These are phyloP conservation scores for Eutrema heterophyllum DNA, from an alignment of 345 rosid genomes.

Conservation along the genomic window DNA sequence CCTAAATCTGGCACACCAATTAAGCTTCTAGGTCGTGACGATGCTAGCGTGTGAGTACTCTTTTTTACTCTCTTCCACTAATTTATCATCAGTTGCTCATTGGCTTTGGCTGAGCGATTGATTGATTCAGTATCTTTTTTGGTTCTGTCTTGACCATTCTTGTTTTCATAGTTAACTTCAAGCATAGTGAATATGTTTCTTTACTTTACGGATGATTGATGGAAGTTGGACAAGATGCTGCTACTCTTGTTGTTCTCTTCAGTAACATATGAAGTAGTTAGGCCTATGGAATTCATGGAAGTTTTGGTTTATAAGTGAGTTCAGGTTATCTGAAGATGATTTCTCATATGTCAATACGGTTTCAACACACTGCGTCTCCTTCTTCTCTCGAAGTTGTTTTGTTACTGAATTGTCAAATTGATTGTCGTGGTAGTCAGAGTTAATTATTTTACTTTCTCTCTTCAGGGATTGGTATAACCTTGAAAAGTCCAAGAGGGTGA, in stretches of 20 bases:
- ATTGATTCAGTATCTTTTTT: not conserved
- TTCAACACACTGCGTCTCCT: not conserved
- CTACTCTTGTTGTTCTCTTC: too few species aligned
- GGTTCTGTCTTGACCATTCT: not conserved
- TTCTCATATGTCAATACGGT: too few species aligned
- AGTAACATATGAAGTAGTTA: too few species aligned
- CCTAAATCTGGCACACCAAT: constrained; percentile 97
- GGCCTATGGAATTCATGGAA: too few species aligned
- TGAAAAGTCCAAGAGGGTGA: constrained; percentile 93
- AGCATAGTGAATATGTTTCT: too few species aligned
- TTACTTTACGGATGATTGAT: not conserved
- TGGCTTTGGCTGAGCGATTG: not conserved
- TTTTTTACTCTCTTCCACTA: not conserved
- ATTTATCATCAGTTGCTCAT: not conserved
- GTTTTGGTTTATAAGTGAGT: too few species aligned
- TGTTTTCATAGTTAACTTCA: not conserved
- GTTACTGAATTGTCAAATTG: not conserved
- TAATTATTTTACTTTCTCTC: not conserved
- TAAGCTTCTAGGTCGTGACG: constrained; percentile 97
- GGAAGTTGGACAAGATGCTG: too few species aligned
- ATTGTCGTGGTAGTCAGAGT: not conserved
- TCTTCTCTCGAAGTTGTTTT: not conserved
- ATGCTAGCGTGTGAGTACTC: constrained; percentile 86
- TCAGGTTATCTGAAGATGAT: too few species aligned
- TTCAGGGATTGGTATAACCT: constrained; percentile 97